phyloP scores from a whole-genome alignment of 257 asterid species.

The Jacaranda copaia region DNA sequence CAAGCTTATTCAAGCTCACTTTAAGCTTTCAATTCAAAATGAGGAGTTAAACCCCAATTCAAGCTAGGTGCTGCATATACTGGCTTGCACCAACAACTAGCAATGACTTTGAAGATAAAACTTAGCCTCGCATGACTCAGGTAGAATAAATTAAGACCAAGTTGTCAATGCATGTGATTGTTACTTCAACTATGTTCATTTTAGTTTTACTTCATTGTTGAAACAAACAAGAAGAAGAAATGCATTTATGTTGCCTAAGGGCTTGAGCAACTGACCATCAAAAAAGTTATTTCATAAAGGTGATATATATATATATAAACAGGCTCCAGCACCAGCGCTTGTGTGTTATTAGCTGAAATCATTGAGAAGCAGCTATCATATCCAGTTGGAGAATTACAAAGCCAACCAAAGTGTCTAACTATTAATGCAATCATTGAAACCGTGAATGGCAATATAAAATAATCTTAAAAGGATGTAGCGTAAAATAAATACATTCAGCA shows the following conservation, averaged over 20 bases:
- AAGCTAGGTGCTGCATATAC: background rate
- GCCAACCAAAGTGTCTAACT: background rate
- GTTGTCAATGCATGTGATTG: background rate
- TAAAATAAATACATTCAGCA: conserved; percentile 11
- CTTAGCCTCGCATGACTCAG: no score
- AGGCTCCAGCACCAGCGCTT: background rate
- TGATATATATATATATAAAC: background rate
- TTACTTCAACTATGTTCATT: conserved; percentile 5
- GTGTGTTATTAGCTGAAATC: conserved; percentile 6
- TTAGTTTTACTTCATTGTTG: background rate
- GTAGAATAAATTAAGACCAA: no score
- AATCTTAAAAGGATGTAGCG: background rate
- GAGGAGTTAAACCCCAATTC: background rate
- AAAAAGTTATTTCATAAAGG: background rate
- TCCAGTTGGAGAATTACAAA: background rate
- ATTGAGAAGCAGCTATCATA: background rate
- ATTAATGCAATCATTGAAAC: background rate
- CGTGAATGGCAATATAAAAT: background rate
- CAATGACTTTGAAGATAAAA: background rate
- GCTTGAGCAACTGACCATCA: background rate
- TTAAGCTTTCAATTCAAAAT: background rate
- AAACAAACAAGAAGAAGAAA: background rate
- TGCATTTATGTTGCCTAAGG: background rate
- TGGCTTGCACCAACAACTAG: background rate
- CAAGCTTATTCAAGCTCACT: conserved; percentile 3